Base-by-base conservation (phyloP, 306 rosid genomes). In the Cucurbita ficifolia region DNA sequence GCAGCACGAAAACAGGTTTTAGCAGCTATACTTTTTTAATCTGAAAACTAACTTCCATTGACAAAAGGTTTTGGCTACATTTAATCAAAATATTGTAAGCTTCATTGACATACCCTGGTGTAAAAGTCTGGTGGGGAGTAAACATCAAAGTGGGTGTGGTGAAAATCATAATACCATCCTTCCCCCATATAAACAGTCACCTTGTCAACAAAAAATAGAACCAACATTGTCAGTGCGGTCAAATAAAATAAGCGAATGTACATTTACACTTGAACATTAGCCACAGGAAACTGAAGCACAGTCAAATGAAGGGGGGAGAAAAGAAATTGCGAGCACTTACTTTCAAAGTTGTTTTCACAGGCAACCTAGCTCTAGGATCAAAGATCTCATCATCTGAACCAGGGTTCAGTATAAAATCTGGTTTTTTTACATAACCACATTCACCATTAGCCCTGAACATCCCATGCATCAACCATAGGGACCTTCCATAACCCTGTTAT, bases 81-180 rank as follows among this genome's bases (percentile, higher is more conserved):
- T 29, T 3, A 29, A 29, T 29, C 33, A 29, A 29, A 29, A 29
- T 29, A 29, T 2, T 29, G 33, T 29, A 29, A 29, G 2, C 33
- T 29, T 29, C 33, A 29, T 49, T 14, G 7, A 81, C 88, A 86
- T 83, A 95, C 99, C 85, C 99, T 89, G 5, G 97, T 68, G 73
- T 95, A 95, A 83, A 95, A 95, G 82, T 95, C 99, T 7, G 99
- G 99, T 22, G 99, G 99, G 50, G 97, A 95, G 77, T 75, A 95
- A 53, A 88, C 89, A 79, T 95, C 99, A 40, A 91, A 95, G 86
- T 89, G 97, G 0, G 96, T 88, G 78, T 80, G 91, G 42, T 56
- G 70, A 77, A 95, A 95, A 84, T 95, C 99, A 70, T 84, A 77
- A 73, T 83, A 87, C 99, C 99, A 95, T 75, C 99, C 99, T 89